phyloP scores from a whole-genome alignment of 2,329 filamentous ascomycete genomes.

The Calonectria montana region DNA sequence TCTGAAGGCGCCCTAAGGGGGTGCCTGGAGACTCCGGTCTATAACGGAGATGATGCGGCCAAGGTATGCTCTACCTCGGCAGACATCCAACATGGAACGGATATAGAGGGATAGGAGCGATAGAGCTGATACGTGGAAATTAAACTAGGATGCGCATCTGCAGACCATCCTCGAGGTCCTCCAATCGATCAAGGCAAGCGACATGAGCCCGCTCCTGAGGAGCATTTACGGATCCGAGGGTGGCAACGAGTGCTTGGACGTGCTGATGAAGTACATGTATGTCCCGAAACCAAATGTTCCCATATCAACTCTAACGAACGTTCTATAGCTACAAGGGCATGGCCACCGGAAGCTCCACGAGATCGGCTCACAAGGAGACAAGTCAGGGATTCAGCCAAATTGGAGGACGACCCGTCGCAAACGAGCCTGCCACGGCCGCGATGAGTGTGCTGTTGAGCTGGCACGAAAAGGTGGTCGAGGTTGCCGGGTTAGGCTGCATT shows the following conservation, averaged over 20 bases:
- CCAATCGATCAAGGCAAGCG: constrained; percentile 94
- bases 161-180: constrained; percentile 92
- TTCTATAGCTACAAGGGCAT: constrained; percentile 86
- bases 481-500: constrained; percentile 91
- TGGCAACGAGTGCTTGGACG: constrained; percentile 87
- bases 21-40: constrained; percentile 88
- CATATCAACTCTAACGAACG: constrained; percentile 23
- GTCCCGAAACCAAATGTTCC: constrained; percentile 46
- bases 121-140: constrained; percentile 5
- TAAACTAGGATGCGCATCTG: constrained; percentile 80
- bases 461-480: constrained; percentile 98
- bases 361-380: constrained; percentile 61
- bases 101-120: neutral
- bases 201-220: constrained; percentile 91
- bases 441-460: constrained; percentile 98
- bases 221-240: constrained; percentile 82
- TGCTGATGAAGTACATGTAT: constrained; percentile 97
- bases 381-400: constrained; percentile 89
- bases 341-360: constrained; percentile 62
- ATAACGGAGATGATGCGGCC: constrained; percentile 67
- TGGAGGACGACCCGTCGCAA: constrained; percentile 63
- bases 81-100: neutral
- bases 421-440: constrained; percentile 80
- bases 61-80: constrained; percentile 57
- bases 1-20: constrained; percentile 86